Conservation (phyloP, 2,329 filamentous ascomycete species). For the Epichloe scottii region DNA sequence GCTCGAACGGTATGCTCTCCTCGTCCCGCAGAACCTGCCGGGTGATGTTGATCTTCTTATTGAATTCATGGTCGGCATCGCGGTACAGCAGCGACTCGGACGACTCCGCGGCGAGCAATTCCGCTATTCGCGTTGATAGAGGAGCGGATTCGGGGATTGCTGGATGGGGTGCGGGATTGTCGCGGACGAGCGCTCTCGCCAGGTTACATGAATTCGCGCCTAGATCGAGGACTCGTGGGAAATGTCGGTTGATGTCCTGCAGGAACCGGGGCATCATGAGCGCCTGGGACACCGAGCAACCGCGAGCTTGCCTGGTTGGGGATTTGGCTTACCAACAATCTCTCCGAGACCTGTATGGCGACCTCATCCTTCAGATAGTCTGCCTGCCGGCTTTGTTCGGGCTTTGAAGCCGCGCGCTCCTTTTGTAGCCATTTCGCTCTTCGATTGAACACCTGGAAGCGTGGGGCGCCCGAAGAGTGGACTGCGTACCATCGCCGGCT, state of each 20-base stretch:
- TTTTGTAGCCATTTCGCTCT: conserved; percentile 82
- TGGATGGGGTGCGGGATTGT: conserved; percentile 51
- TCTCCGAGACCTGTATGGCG: conserved; percentile 69
- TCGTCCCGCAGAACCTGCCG: conserved; percentile 64
- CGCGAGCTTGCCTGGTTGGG: too few relatives aligned
- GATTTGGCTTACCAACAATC: conserved; percentile 51
- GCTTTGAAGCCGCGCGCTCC: conserved; percentile 64
- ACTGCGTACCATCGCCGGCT: conserved; percentile 56
- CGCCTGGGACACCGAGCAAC: too few relatives aligned
- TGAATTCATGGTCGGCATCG: conserved; percentile 64
- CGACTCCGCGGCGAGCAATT: conserved; percentile 71
- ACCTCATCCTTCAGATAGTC: conserved; percentile 95
- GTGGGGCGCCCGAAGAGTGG: conserved; percentile 62
- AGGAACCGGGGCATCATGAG: not conserved
- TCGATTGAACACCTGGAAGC: conserved; percentile 84
- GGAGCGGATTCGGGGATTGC: conserved; percentile 48
- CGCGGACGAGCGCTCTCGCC: conserved; percentile 63
- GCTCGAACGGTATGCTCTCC: conserved; percentile 62
- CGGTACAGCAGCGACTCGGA: conserved; percentile 68
- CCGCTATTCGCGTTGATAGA: conserved; percentile 56
- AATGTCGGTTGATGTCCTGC: conserved; percentile 84
- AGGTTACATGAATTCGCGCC: conserved; percentile 95
- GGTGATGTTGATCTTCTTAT: conserved; percentile 57
- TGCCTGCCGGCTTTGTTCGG: conserved; percentile 60
- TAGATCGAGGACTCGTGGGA: conserved; percentile 75